Evolutionary conservation across 352 stramenopile species (phyloP).

Genomic region (Globisporangium camurandrum): DNA sequence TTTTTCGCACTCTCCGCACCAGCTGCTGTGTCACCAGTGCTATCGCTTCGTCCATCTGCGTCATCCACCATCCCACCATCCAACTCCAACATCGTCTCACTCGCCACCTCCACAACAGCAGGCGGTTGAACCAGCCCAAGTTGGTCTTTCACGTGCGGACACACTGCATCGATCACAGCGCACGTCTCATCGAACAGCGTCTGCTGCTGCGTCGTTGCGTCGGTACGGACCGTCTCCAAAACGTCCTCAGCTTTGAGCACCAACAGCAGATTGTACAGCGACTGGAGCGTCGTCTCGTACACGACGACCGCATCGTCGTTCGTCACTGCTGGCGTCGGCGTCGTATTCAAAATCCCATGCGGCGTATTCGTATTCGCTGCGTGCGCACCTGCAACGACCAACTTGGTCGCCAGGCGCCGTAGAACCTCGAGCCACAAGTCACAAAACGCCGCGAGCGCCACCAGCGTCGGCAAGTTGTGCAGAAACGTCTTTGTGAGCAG

Average conservation of each 20-base stretch:
- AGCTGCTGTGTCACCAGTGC: too few species aligned
- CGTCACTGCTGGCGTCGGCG: too few species aligned
- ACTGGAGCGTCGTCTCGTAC: conserved; percentile 82
- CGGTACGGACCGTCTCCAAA: conserved; percentile 41
- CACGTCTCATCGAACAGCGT: conserved; percentile 68
- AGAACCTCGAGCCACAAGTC: conserved; percentile 76
- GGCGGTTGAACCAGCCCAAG: conserved; percentile 48
- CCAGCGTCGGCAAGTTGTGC: conserved; percentile 70
- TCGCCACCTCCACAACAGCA: too few species aligned
- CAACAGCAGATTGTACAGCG: conserved; percentile 79
- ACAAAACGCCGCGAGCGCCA: conserved; percentile 55
- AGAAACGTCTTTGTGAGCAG: conserved; percentile 84
- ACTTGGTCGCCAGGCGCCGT: conserved; percentile 60
- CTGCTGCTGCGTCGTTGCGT: conserved; percentile 25
- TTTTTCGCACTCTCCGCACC: too few species aligned
- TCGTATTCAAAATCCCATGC: too few species aligned
- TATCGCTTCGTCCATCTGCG: neutral
- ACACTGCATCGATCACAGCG: conserved; percentile 62
- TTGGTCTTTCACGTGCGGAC: conserved; percentile 72
- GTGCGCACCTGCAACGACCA: conserved; percentile 26
- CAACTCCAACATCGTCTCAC: neutral
- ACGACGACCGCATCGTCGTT: conserved; percentile 45
- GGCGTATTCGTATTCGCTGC: too few species aligned
- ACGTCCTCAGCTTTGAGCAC: conserved; percentile 77
- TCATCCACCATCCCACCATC: neutral